Evolutionary conservation across 106 monocot genomes (phyloP).

Genomic region (Dioscorea dumetorum): DNA sequence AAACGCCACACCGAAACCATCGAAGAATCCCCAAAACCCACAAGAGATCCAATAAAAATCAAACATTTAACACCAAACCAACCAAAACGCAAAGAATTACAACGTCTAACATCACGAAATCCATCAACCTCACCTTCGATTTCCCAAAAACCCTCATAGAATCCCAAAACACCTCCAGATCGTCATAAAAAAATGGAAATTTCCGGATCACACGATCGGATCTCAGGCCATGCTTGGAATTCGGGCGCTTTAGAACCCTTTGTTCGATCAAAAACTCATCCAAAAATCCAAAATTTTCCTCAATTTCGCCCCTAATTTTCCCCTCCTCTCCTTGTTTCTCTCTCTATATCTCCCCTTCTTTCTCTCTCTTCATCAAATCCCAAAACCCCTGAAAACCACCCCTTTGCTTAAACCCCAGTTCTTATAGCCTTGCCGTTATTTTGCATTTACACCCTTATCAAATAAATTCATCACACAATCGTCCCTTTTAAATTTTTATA

Average conservation of each 20-base stretch:
- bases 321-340: not conserved
- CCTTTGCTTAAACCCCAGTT: conserved; percentile 27
- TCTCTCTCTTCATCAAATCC: conserved; percentile 4
- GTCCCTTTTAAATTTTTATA: too few relatives aligned
- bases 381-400: conserved; percentile 26
- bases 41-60: not conserved
- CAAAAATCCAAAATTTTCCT: not conserved
- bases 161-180: not conserved
- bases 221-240: not conserved
- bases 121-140: conserved; percentile 2
- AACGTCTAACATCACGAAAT: not conserved
- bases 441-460: too few relatives aligned
- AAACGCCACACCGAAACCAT: too few relatives aligned
- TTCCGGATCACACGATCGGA: not conserved
- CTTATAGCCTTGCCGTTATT: conserved; percentile 7
- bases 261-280: not conserved
- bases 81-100: not conserved
- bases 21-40: not conserved
- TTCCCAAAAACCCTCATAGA: not conserved
- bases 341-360: not conserved
- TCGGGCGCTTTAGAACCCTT: not conserved
- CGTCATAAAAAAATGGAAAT: not conserved
- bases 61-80: not conserved
- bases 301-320: not conserved
- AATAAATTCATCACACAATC: too few relatives aligned